phyloP scores from a whole-genome alignment of 192 early-diverging fungal genomes.

The Dimargaris xerosporica region DNA sequence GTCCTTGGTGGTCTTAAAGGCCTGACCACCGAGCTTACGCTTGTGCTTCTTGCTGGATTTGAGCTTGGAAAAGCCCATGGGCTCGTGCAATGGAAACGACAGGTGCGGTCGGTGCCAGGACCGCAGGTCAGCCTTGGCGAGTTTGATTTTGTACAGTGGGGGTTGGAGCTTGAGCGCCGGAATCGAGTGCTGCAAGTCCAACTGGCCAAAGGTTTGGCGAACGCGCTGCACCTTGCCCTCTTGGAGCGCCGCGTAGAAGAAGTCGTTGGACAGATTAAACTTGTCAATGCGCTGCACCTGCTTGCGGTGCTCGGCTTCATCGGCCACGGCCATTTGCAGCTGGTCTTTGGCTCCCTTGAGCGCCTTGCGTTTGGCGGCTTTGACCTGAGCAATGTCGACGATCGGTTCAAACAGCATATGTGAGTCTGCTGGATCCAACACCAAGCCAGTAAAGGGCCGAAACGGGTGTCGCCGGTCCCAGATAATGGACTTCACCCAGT shows the following conservation, averaged over 20 bases:
- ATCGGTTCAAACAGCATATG: slow-evolving; percentile 53
- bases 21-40: slow-evolving; percentile 43
- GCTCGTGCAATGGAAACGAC: slow-evolving; percentile 38
- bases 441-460: slow-evolving; percentile 35
- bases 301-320: slow-evolving; percentile 40
- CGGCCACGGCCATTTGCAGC: slow-evolving; percentile 30
- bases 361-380: slow-evolving; percentile 20
- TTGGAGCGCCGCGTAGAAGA: slow-evolving; percentile 59
- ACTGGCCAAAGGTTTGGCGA: slow-evolving; percentile 73
- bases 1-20: slow-evolving; percentile 72
- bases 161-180: slow-evolving; percentile 71
- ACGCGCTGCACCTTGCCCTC: slow-evolving; percentile 54
- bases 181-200: slow-evolving; percentile 70
- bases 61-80: slow-evolving; percentile 59
- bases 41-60: slow-evolving; percentile 53
- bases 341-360: slow-evolving; percentile 5
- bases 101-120: slow-evolving; percentile 78
- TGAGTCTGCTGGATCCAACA: slow-evolving; percentile 39
- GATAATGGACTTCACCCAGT: slow-evolving; percentile 61
- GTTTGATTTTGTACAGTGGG: slow-evolving; percentile 67
- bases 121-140: slow-evolving; percentile 65
- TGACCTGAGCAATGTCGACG: slow-evolving; percentile 23
- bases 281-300: slow-evolving; percentile 43
- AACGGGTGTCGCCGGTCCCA: slow-evolving; percentile 57
- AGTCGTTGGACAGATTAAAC: slow-evolving; percentile 84